Base-by-base conservation (phyloP, 768 basidiomycete species). In the Xanthoconium purpureum region DNA sequence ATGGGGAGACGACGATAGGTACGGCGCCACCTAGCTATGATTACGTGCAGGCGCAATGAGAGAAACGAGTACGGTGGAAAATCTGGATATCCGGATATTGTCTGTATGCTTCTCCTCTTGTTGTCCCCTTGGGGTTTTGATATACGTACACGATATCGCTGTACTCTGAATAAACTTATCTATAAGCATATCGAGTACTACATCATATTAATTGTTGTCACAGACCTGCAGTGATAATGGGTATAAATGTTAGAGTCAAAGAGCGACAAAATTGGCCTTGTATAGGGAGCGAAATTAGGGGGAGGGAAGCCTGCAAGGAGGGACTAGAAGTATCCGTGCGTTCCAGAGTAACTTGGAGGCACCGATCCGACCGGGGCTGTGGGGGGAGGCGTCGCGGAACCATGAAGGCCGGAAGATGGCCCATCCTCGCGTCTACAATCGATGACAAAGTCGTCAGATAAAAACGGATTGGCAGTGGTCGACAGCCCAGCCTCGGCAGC, bases 1-100 rank as follows among this genome's bases (percentile, higher is more conserved):
- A 66, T 66, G 66, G 50, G 60, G 66, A 59, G 66, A 68, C 43
- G 59, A 69, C 62, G 61, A 66, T 52, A 60, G 68, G 55, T 2
- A 59, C 57, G 39, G 65, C 65, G 15, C 66, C 66, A 4, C 66
- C 66, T 15, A 67, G 66, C 37, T 67, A 67, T 55, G 62, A 66
- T 44, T 57, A 56, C 9, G 63, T 14, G 24, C 65, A 37, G 29
- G 62, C 52, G 1, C 55, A 57, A 18, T 54, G 44, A 61, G 24
- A 12, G 20, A 24, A 12, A 38, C 9, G 15, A 24, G 38, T 32
- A 14, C 5, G n/a, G n/a, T 6, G 6, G n/a, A 35, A 40, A 33
- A 18, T 43, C 11, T 4, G 36, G 44, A 36, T 2, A 18, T 43
- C 11, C 2, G 36, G 44, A 36, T 2, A 15, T 0, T 32, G 18